Evolutionary conservation across 345 rosid species (phyloP).

Genomic region (Lepidium aucheri): DNA sequence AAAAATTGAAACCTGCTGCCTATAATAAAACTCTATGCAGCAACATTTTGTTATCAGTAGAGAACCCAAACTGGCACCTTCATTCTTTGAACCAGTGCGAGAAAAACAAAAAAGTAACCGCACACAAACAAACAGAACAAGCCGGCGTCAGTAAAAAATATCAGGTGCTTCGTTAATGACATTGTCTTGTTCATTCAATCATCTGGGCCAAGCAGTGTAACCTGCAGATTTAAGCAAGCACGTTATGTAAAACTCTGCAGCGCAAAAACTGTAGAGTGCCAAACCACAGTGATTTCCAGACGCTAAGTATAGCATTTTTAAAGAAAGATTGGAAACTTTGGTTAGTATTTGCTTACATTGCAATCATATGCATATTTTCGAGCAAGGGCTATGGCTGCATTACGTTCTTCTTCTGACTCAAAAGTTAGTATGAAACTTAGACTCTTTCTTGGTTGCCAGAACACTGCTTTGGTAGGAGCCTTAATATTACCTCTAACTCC

Average conservation of each 20-base stretch:
- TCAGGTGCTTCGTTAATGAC: conserved; percentile 20
- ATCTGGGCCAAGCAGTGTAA: conserved; percentile 73
- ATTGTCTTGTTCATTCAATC: conserved; percentile 29
- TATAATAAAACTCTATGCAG: conserved; percentile 27
- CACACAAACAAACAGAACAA: conserved; percentile 24
- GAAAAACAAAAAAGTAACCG: not conserved
- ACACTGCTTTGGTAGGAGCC: conserved; percentile 54
- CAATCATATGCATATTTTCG: conserved; percentile 84
- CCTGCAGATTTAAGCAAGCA: conserved; percentile 41
- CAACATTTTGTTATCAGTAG: conserved; percentile 20
- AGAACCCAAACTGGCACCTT: conserved; percentile 21
- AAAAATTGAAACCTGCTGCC: conserved; percentile 4
- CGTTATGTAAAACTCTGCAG: not conserved
- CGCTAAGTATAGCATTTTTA: not conserved
- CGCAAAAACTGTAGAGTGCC: not conserved
- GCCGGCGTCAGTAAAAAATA: not conserved
- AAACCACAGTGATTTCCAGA: not conserved
- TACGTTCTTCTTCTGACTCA: conserved; percentile 83
- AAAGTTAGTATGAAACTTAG: conserved; percentile 62
- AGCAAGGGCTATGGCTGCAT: conserved; percentile 70
- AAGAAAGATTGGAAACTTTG: not conserved
- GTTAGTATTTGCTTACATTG: conserved; percentile 42
- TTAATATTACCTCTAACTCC: conserved; percentile 59
- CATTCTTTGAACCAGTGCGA: conserved; percentile 15
- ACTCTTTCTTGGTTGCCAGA: conserved; percentile 95